Evolutionary conservation across 495 filamentous ascomycete species (phyloP).

Genomic region (Penicillium steckii): DNA sequence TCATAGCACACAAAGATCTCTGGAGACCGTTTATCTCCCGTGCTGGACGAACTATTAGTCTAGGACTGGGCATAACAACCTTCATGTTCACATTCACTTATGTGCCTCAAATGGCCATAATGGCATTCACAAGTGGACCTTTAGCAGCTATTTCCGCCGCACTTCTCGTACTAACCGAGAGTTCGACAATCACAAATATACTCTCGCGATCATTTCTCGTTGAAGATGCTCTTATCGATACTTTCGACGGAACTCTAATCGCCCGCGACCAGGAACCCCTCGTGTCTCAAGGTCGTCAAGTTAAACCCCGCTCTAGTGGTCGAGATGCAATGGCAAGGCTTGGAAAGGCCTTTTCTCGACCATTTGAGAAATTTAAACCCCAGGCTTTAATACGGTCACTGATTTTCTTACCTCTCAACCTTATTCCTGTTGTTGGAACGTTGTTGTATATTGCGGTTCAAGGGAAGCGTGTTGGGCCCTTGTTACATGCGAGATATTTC

Average conservation of each 20-base stretch:
- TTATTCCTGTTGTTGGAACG: slow-evolving; percentile 87
- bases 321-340: slow-evolving; percentile 60
- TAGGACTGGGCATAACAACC: slow-evolving; percentile 69
- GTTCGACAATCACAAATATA: slow-evolving; percentile 71
- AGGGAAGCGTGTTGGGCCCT: slow-evolving; percentile 57
- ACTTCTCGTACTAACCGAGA: slow-evolving; percentile 78
- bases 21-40: slow-evolving; percentile 68
- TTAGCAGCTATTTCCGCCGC: slow-evolving; percentile 70
- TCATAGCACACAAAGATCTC: slow-evolving; percentile 48
- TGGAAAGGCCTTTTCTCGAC: slow-evolving; percentile 69
- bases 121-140: slow-evolving; percentile 79
- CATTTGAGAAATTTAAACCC: slow-evolving; percentile 65
- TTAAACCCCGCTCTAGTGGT: slow-evolving; percentile 48
- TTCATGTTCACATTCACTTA: slow-evolving; percentile 89
- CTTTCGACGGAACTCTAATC: slow-evolving; percentile 82
- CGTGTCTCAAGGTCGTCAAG: slow-evolving; percentile 68
- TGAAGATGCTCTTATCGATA: slow-evolving; percentile 79
- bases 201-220: slow-evolving; percentile 74
- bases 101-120: slow-evolving; percentile 79
- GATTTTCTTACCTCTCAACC: slow-evolving; percentile 83
- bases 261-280: slow-evolving; percentile 53
- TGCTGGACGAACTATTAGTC: slow-evolving; percentile 63
- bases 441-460: slow-evolving; percentile 74
- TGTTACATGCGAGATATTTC: slow-evolving; percentile 68
- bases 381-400: slow-evolving; percentile 66